Evolutionary conservation across 306 rosid genomes (phyloP), one percentile per base, ranked within the genome.

Genomic region (Erythrophleum fordii): DNA sequence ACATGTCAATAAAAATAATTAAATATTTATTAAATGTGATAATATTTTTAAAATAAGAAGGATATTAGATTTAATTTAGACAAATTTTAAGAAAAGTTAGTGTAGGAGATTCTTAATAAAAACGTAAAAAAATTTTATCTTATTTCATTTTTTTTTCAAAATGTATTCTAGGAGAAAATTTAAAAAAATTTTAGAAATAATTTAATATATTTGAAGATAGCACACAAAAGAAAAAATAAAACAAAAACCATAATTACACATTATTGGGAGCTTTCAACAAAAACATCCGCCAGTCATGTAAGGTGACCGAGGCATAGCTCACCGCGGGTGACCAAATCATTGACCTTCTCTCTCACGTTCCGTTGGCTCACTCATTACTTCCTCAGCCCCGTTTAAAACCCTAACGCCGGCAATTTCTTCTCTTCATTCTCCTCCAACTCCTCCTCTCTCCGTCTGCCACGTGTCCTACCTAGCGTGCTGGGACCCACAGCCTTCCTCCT

Each of bases 401-500:
- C 62, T 5, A 51, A 0, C 48, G 62, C 62, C 76, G 62, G 62
- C 48, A 20, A 22, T 31, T 29, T 12, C 5, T 2, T 22, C 9
- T 5, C 75, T 26, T 28, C 41, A 62, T 14, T 48, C 69, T 29
- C 39, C 28, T 29, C 22, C 67, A 22, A 22, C 41, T 23, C 18
- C 49, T 61, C 42, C 51, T 20, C 18, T 26, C 26, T 31, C 11
- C 64, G 1, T 29, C 28, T 18, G 78, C 78, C 78, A 75, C 74
- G 78, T 80, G 81, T 42, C 77, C 0, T 14, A 31, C 64, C 4
- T 10, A 25, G 34, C 34, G 62, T 58, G 8, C 18, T 64, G 82
- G 87, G 87, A n/a, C 82, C 87, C 87, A 58, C 72, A 31, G n/a
- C 16, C 20, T 0, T 10, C 73, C 65, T 6, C 11, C 29, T 23